A percentile compares a stretch with the other conserved stretches of the same genome.
These are phyloP conservation scores for Rhizophagus clarus DNA, from an alignment of 192 early-diverging fungal species.

Conservation along the genomic window DNA sequence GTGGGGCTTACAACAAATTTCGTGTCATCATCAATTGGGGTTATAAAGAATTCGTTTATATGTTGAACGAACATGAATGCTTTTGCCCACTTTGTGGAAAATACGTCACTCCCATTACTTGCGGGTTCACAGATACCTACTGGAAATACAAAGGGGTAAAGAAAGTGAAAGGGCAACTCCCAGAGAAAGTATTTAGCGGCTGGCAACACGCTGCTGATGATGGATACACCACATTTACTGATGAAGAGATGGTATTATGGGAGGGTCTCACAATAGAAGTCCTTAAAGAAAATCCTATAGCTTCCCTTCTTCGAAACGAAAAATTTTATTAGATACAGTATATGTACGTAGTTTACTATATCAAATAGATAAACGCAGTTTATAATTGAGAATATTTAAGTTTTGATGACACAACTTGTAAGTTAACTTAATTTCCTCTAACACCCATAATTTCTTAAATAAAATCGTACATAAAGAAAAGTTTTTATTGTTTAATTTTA, in stretches of 20 bases:
- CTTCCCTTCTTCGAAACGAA: too few relatives aligned
- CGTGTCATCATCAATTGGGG: background rate
- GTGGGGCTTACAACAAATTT: background rate
- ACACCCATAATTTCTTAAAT: too few relatives aligned
- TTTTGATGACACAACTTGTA: too few relatives aligned
- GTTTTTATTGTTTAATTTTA: too few relatives aligned
- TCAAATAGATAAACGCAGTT: too few relatives aligned
- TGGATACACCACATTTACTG: background rate
- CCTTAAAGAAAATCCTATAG: too few relatives aligned
- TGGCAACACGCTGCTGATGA: background rate
- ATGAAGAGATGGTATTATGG: slow-evolving; percentile 9
- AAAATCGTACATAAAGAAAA: too few relatives aligned
- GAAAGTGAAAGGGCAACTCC: background rate
- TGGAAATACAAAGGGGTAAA: slow-evolving; percentile 8
- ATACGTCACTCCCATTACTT: background rate
- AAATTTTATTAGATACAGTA: too few relatives aligned
- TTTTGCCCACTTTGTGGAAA: background rate
- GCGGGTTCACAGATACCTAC: background rate
- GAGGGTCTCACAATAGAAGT: background rate
- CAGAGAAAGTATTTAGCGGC: background rate
- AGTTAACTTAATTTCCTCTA: too few relatives aligned
- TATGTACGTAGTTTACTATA: too few relatives aligned
- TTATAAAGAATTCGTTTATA: background rate
- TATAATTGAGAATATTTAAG: too few relatives aligned
- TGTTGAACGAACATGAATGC: background rate